Conservation (phyloP, 2,329 filamentous ascomycete species). For the Ophiostoma himal-ulmi region DNA sequence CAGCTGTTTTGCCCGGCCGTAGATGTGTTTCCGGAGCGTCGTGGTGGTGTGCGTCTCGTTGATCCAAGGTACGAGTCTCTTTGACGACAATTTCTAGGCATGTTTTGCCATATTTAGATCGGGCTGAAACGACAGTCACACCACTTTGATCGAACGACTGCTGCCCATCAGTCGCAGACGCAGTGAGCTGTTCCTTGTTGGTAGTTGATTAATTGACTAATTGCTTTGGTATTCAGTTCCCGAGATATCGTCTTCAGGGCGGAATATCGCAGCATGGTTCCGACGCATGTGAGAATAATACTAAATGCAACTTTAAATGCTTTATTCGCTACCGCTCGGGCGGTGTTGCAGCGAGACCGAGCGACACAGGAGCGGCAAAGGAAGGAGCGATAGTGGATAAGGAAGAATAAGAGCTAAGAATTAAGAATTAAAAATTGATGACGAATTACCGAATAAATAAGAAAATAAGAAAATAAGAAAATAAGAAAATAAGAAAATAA, state of each 20-base stretch:
- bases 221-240: too few relatives aligned
- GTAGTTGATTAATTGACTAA: background rate
- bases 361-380: background rate
- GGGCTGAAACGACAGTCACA: constrained; percentile 1
- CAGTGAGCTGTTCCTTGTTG: background rate
- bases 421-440: too few relatives aligned
- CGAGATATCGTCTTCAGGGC: too few relatives aligned
- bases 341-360: background rate
- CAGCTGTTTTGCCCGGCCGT: constrained; percentile 3
- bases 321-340: background rate
- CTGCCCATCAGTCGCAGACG: background rate
- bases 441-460: background rate
- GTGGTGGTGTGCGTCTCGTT: background rate
- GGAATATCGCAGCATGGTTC: background rate
- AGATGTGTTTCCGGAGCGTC: background rate
- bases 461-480: background rate
- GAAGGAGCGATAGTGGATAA: background rate
- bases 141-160: constrained; percentile 12
- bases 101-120: background rate
- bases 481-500: background rate
- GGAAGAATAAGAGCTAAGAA: background rate
- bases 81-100: background rate
- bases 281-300: background rate
- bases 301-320: background rate
- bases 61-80: background rate